Base-by-base conservation (phyloP, 768 basidiomycete species). In the Tricholoma flavovirens region DNA sequence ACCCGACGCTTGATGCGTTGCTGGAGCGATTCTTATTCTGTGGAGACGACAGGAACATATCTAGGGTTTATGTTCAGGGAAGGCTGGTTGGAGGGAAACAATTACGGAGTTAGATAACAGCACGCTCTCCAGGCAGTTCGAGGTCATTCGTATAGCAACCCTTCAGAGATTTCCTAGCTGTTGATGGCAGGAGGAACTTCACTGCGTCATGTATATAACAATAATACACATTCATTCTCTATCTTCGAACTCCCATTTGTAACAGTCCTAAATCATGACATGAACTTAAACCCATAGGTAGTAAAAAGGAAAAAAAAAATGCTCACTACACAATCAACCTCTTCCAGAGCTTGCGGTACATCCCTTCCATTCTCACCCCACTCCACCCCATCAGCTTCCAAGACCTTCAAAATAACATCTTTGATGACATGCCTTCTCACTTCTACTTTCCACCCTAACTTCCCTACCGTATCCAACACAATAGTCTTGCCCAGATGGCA, bases 401-500 rank as follows among this genome's bases (percentile, higher is more conserved):
- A 74, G 43, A 88, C 70, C 56, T 82, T 79, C 17, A 81, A 81
- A 58, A 94, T 83, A 35, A 94, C 73, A 21, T 84, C 77, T 49
- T 70, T 77, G 56, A 96, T 90, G 17, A 81, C 69, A 67, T 96
- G 93, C 30, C 80, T 89, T 57, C 90, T 73, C 5, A 94, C 72
- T 68, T 93, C 88, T 12, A 92, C 90, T 9, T 70, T 71, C 95
- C 95, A 98, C 3, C 84, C 83, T 22, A 90, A 73, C 69, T 84
- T 83, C 9, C 79, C 79, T 24, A 96, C 90, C 0, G 93, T 91
- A 72, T 97, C 93, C 67, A 93, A 96, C 3, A 91, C 68, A 55
- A 90, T 86, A n/a, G 82, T 84, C 70, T 89, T 84, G 49, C 96
- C 96, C 0, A 93, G 77, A 70, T 98, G 96, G 60, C 96, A 98